Conservation (phyloP, 805 yeast genomes). For the Candida ponderosae region DNA sequence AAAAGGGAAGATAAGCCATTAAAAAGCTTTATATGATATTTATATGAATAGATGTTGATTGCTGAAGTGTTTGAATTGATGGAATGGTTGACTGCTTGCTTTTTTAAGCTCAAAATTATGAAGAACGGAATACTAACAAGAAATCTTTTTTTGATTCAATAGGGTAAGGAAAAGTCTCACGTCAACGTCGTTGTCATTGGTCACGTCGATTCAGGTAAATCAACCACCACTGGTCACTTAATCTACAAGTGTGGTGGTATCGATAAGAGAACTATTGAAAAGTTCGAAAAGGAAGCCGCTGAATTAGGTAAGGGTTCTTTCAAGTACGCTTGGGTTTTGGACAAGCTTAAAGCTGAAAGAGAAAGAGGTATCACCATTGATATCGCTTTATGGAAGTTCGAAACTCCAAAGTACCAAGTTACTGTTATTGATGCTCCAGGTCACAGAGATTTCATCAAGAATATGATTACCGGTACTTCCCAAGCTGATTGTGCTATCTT, state of each 20-base stretch:
- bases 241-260: conserved; percentile 98
- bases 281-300: conserved; percentile 97
- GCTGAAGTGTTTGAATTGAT: background rate
- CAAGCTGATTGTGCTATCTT: conserved; percentile 92
- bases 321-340: conserved; percentile 95
- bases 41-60: no score
- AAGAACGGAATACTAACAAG: conserved; percentile 9
- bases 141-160: conserved; percentile 6
- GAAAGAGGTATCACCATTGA: conserved; percentile 97
- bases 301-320: conserved; percentile 95
- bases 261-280: conserved; percentile 94
- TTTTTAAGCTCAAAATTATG: conserved; percentile 30
- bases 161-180: conserved; percentile 96
- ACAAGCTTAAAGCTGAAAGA: conserved; percentile 90
- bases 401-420: conserved; percentile 88
- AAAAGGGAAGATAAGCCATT: no score
- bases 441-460: conserved; percentile 95
- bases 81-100: background rate
- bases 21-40: no score
- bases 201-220: conserved; percentile 99
- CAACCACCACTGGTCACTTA: conserved; percentile 99
- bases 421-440: conserved; percentile 95
- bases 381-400: conserved; percentile 93
- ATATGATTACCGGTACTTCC: conserved; percentile 93
- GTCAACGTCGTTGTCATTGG: conserved; percentile 99